Conservation (phyloP, 352 stramenopile species). For the Phytophthora hybrid region DNA sequence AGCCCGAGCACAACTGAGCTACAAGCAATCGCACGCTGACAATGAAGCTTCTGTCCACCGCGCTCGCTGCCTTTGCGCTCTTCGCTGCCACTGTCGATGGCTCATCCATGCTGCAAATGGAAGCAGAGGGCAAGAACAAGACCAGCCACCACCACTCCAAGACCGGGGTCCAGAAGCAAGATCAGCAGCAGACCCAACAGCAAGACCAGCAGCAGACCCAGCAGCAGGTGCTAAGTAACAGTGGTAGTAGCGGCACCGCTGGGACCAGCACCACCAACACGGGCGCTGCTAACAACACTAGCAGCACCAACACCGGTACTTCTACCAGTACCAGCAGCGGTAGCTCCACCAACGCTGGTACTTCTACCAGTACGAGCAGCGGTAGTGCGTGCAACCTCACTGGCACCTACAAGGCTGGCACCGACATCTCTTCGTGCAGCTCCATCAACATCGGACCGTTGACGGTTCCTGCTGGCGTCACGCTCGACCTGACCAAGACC, state of each 20-base stretch:
- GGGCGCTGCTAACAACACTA: neutral
- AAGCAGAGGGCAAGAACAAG: conserved; percentile 20
- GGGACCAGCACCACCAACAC: neutral
- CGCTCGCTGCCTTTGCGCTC: conserved; percentile 15
- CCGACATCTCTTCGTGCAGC: conserved; percentile 38
- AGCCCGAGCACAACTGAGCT: conserved; percentile 6
- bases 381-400: conserved; percentile 37
- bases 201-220: conserved; percentile 16
- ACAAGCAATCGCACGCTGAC: neutral
- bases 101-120: conserved; percentile 27
- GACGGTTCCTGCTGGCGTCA: conserved; percentile 20
- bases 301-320: neutral
- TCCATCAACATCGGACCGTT: conserved; percentile 33
- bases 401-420: conserved; percentile 32
- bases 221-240: conserved; percentile 8
- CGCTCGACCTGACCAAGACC: conserved; percentile 36
- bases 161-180: neutral
- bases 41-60: conserved; percentile 29
- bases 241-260: neutral
- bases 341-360: neutral
- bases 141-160: neutral
- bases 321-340: conserved; percentile 1
- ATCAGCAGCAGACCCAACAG: conserved; percentile 21
- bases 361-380: conserved; percentile 1
- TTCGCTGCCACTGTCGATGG: conserved; percentile 10